Evolutionary conservation across 306 rosid genomes (phyloP).

Genomic region (Begonia masoniana): DNA sequence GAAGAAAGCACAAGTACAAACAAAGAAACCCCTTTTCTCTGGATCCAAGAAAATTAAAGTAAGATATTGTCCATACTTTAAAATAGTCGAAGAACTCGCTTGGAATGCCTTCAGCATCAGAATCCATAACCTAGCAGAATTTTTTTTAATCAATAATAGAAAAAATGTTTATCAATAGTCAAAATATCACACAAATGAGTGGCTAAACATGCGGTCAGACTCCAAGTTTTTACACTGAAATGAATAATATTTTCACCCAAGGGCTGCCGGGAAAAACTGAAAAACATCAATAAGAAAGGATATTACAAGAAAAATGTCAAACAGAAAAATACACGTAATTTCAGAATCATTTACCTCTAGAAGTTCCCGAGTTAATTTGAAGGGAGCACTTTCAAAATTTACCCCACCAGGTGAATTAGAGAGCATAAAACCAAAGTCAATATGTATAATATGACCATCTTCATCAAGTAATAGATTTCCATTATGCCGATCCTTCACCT

Average conservation of each 20-base stretch:
- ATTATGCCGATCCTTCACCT: conserved; percentile 96
- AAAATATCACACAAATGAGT: no score
- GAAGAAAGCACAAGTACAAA: neutral
- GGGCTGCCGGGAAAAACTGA: neutral
- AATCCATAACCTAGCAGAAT: conserved; percentile 81
- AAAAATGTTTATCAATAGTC: neutral
- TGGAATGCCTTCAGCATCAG: conserved; percentile 99
- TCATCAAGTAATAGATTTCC: conserved; percentile 94
- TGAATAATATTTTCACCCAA: no score
- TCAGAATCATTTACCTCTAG: conserved; percentile 48
- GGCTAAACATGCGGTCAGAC: no score
- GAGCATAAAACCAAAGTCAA: conserved; percentile 98
- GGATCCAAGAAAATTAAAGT: neutral
- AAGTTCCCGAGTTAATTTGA: conserved; percentile 92
- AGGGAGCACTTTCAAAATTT: conserved; percentile 98
- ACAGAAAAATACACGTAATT: no score
- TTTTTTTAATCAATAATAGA: neutral
- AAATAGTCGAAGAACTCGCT: conserved; percentile 98
- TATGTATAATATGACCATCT: conserved; percentile 97
- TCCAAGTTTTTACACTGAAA: no score
- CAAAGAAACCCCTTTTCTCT: no score
- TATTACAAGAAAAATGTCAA: no score
- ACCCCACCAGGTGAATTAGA: conserved; percentile 99
- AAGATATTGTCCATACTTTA: conserved; percentile 45
- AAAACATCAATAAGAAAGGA: neutral